A percentile compares a stretch with the other conserved stretches of the same genome.
These are phyloP conservation scores for Leccinum griseonigrum DNA, from an alignment of 1,284 basidiomycete genomes.

Conservation along the genomic window DNA sequence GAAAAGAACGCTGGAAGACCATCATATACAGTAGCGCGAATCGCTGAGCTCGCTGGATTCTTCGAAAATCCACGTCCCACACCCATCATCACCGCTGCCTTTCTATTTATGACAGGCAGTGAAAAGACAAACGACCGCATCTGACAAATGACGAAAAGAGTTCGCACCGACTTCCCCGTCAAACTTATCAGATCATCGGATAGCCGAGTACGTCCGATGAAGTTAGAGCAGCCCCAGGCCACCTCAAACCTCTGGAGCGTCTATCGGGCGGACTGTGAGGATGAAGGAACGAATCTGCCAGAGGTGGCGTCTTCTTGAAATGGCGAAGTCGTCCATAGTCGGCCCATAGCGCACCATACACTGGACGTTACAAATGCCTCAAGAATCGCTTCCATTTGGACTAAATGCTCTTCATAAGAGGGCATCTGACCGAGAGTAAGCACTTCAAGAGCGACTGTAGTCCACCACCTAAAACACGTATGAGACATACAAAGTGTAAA, in stretches of 20 bases:
- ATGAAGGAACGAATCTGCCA: neutral
- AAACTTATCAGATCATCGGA: conserved; percentile 51
- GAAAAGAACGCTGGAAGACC: no score
- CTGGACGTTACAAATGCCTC: no score
- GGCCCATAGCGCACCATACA: no score
- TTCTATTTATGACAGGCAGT: conserved; percentile 20
- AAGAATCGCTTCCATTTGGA: no score
- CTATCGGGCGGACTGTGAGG: conserved; percentile 28
- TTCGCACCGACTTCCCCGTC: conserved; percentile 33
- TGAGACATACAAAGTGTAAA: no score
- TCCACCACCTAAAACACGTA: no score
- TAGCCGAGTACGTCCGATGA: conserved; percentile 48
- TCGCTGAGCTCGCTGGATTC: conserved; percentile 12
- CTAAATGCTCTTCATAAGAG: no score
- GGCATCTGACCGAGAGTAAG: no score
- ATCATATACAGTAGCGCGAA: no score
- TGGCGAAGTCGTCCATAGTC: no score
- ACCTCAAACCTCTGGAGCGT: conserved; percentile 31
- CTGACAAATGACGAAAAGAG: conserved; percentile 1
- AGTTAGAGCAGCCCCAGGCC: conserved; percentile 39
- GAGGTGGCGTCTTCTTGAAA: no score
- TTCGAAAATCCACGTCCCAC: conserved; percentile 36
- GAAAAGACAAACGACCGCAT: conserved; percentile 2
- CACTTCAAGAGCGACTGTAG: no score
- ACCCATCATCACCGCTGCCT: conserved; percentile 25